Evolutionary conservation across 1,284 basidiomycete genomes (phyloP).

Genomic region (Schizophyllum commune): DNA sequence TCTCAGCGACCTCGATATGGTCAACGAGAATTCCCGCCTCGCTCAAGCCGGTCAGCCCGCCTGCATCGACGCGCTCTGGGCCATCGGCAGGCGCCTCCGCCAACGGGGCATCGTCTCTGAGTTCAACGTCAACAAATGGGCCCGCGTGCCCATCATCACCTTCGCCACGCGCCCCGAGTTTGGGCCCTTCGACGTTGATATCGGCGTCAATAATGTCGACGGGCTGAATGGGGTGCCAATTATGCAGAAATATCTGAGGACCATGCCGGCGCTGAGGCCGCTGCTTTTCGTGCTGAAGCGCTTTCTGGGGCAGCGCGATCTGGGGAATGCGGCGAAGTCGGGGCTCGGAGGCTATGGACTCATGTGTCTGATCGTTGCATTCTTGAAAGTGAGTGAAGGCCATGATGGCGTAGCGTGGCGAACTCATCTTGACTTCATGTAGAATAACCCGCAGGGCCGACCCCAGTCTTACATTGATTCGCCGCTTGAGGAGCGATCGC

Average conservation of each 20-base stretch:
- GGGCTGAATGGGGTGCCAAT: slow-evolving; percentile 55
- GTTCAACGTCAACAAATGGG: slow-evolving; percentile 19
- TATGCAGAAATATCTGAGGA: slow-evolving; percentile 49
- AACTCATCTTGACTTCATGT: background rate
- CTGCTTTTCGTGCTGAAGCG: slow-evolving; percentile 67
- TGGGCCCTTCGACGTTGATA: slow-evolving; percentile 53
- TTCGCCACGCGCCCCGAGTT: slow-evolving; percentile 21
- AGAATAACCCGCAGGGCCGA: slow-evolving; percentile 33
- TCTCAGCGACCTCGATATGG: slow-evolving; percentile 30
- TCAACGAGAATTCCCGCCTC: slow-evolving; percentile 11
- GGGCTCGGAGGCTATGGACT: slow-evolving; percentile 73
- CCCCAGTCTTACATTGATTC: slow-evolving; percentile 26
- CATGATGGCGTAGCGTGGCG: background rate
- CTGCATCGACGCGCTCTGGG: slow-evolving; percentile 11
- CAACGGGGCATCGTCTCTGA: slow-evolving; percentile 13
- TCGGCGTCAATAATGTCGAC: slow-evolving; percentile 60
- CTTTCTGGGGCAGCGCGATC: slow-evolving; percentile 54
- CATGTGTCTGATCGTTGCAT: slow-evolving; percentile 65
- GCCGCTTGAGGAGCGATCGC: slow-evolving; percentile 30
- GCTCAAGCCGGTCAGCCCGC: background rate
- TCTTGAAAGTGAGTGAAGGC: slow-evolving; percentile 52
- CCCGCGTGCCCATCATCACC: slow-evolving; percentile 26
- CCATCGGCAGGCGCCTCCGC: slow-evolving; percentile 18
- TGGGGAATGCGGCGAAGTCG: slow-evolving; percentile 68
- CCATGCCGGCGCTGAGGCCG: slow-evolving; percentile 56